These are phyloP conservation scores for Boletus huronensis DNA, from an alignment of 768 basidiomycete species.

Conservation along the genomic window DNA sequence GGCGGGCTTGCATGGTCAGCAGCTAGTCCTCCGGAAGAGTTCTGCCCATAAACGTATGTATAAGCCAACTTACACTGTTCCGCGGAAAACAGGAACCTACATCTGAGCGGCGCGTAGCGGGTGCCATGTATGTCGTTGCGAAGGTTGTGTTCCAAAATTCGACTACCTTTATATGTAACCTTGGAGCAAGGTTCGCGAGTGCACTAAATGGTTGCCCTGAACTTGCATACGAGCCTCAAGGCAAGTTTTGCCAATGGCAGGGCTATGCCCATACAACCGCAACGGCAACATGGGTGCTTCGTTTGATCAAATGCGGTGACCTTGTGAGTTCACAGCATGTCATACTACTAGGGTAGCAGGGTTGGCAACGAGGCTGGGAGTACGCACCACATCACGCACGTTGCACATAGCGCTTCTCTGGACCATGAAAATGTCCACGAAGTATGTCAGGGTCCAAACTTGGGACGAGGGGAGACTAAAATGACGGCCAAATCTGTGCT, in stretches of 20 bases:
- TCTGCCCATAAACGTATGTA: constrained; percentile 3
- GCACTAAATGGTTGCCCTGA: not conserved
- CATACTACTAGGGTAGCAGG: not conserved
- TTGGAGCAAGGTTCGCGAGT: not conserved
- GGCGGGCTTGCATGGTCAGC: not conserved
- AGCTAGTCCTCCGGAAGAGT: not conserved
- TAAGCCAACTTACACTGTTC: not conserved
- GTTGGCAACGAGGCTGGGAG: constrained; percentile 12
- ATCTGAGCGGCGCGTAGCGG: not conserved
- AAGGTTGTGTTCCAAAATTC: not conserved
- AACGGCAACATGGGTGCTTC: not conserved
- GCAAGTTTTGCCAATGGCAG: constrained; percentile 2
- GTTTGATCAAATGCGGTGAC: constrained; percentile 16
- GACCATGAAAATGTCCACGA: not conserved
- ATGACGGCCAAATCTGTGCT: not conserved
- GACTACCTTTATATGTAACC: constrained; percentile 13
- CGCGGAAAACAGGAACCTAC: constrained; percentile 6
- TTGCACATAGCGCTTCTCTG: not conserved
- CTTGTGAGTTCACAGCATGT: constrained; percentile 12
- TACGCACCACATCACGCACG: constrained; percentile 8
- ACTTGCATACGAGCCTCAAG: constrained; percentile 1
- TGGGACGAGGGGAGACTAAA: not conserved
- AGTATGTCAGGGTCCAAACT: not conserved
- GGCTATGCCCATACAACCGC: not conserved
- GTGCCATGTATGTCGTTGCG: constrained; percentile 1